These are phyloP conservation scores for Fusarium odoratissimum DNA, from an alignment of 2,329 filamentous ascomycete species.

Conservation along the genomic window DNA sequence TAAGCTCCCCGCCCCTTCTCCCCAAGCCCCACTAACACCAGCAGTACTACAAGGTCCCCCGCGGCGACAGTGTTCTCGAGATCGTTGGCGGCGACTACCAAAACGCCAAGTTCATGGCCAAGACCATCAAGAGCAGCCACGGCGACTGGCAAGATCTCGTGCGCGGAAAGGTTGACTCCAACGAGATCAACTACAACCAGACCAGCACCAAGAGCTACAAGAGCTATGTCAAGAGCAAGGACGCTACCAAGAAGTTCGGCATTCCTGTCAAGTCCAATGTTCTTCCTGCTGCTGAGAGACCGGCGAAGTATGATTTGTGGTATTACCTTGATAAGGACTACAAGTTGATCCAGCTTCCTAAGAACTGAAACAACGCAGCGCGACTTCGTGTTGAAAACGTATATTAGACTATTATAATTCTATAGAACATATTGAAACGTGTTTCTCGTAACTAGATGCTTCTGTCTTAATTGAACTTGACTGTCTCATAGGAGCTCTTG, in stretches of 20 bases:
- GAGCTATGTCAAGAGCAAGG: constrained; percentile 49
- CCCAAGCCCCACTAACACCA: accelerated
- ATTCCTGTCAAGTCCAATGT: constrained; percentile 48
- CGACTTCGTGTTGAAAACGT: accelerated
- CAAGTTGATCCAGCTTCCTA: constrained; percentile 45
- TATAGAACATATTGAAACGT: background rate
- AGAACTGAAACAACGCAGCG: constrained; percentile 36
- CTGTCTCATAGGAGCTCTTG: constrained; percentile 31
- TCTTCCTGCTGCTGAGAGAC: constrained; percentile 46
- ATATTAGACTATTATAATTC: background rate
- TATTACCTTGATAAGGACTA: constrained; percentile 52
- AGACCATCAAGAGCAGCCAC: constrained; percentile 52
- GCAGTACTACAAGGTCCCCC: constrained; percentile 56
- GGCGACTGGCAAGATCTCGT: constrained; percentile 54
- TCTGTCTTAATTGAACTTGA: background rate
- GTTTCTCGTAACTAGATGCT: background rate
- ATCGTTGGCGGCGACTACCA: constrained; percentile 54
- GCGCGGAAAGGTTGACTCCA: constrained; percentile 50
- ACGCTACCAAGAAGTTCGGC: constrained; percentile 47
- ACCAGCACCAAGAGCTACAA: constrained; percentile 48
- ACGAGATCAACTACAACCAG: constrained; percentile 56
- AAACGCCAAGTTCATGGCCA: constrained; percentile 48
- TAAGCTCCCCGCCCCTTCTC: constrained; percentile 17
- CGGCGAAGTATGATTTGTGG: constrained; percentile 51
- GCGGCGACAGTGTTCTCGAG: constrained; percentile 50